Evolutionary conservation across 2,329 filamentous ascomycete genomes (phyloP).

Genomic region (Neurospora crassa): DNA sequence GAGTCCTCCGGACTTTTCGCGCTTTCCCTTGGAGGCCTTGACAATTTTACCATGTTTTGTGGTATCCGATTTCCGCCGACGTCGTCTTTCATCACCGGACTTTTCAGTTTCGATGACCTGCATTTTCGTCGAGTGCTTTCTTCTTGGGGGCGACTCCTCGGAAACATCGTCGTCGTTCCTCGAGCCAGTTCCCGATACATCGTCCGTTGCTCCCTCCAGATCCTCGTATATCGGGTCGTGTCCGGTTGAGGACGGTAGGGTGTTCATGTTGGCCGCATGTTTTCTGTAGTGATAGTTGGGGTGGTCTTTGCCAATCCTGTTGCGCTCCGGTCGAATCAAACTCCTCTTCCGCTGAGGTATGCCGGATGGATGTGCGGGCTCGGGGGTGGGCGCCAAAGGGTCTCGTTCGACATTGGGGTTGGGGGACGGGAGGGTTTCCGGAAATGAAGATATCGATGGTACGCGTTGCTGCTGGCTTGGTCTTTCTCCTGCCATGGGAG

Average conservation of each 20-base stretch:
- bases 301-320: constrained; percentile 74
- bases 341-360: constrained; percentile 62
- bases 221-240: constrained; percentile 83
- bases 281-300: constrained; percentile 94
- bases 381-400: constrained; percentile 42
- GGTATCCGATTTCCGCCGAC: constrained; percentile 29
- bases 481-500: constrained; percentile 27
- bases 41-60: constrained; percentile 53
- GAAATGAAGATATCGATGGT: constrained; percentile 47
- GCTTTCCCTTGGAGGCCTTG: constrained; percentile 39
- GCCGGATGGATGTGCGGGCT: constrained; percentile 18
- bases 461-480: constrained; percentile 41
- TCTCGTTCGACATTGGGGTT: constrained; percentile 46
- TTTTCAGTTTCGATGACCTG: constrained; percentile 29
- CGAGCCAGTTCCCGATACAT: constrained; percentile 31
- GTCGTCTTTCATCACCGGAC: constrained; percentile 17
- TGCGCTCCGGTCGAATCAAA: constrained; percentile 80
- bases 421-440: constrained; percentile 46
- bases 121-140: constrained; percentile 25
- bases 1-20: constrained; percentile 41
- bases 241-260: constrained; percentile 83
- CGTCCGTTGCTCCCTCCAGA: constrained; percentile 53
- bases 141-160: constrained; percentile 32
- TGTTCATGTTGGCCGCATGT: constrained; percentile 87
- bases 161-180: constrained; percentile 35